Evolutionary conservation across 345 rosid species (phyloP).

Genomic region (Gossypium rotundifolium): DNA sequence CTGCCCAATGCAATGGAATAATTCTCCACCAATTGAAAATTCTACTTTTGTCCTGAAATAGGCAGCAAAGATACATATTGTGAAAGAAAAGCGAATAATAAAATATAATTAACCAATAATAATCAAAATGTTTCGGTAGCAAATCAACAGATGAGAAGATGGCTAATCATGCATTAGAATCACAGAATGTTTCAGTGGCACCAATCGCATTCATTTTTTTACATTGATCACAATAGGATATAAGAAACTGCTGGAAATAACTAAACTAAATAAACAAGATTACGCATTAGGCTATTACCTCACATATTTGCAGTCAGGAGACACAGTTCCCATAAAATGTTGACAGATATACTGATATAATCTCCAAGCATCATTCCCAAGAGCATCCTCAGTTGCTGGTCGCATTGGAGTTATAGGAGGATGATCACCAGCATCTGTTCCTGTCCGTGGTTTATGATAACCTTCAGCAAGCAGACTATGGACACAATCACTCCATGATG

Average conservation of each 20-base stretch:
- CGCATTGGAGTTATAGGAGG: constrained; percentile 95
- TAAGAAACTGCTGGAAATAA: background rate
- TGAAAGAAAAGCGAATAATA: background rate
- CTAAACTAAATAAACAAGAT: background rate
- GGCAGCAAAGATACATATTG: constrained; percentile 4
- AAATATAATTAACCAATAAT: background rate
- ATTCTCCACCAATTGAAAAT: constrained; percentile 72
- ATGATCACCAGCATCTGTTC: constrained; percentile 96
- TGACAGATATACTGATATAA: constrained; percentile 86
- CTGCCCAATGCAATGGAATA: constrained; percentile 71
- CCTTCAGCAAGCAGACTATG: constrained; percentile 58
- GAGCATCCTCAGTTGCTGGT: constrained; percentile 61
- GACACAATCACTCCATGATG: constrained; percentile 53
- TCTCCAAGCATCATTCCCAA: constrained; percentile 89
- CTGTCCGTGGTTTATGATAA: constrained; percentile 59
- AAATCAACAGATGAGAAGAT: background rate
- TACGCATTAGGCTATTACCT: constrained; percentile 38
- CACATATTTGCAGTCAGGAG: constrained; percentile 81
- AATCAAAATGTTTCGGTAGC: background rate
- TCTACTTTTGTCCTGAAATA: constrained; percentile 70
- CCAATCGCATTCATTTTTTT: too few species aligned
- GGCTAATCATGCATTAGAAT: too few species aligned
- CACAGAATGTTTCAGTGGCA: too few species aligned
- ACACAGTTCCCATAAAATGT: constrained; percentile 86
- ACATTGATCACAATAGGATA: background rate